Evolutionary conservation across 176 grass and related monocot genomes (phyloP), one percentile per base, ranked within the genome.

Genomic region (Oryza officinalis): DNA sequence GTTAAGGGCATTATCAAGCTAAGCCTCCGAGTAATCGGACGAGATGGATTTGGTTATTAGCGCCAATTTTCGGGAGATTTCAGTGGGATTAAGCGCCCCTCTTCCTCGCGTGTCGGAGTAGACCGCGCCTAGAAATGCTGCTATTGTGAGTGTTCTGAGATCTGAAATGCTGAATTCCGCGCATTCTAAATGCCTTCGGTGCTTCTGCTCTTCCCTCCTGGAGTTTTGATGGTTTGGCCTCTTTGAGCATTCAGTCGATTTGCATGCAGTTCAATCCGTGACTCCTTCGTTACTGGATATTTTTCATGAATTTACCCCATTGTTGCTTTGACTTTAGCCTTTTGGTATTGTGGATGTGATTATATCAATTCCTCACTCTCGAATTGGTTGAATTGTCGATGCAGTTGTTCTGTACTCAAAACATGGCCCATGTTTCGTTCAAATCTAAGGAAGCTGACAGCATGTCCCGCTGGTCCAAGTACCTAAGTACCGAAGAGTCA

Each of bases 381-480:
- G n/a, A n/a, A 76, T 4, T 12, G 46, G 57, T 33, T 81, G 70
- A 65, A 17, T 17, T 78, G 69, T 57, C 67, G 8, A 84, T 72
- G 23, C 75, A 88, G 8, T 41, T 72, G 23, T 77, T 85, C 65
- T 68, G 87, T n/a, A 52, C 65, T 8, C 61, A 92, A 82, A 80
- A 90, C 20, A 89, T 90, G 67, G 74, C 96, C 38, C 93, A 90
- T 20, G 82, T 89, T 47, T 90, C 87, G 30, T 90, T 92, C 59
- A 99, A 92, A 86, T 87, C 72, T 75, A 95, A 83, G 71, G 96
- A 98, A 13, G 86, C 77, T 86, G 93, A 96, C 30, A 76, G 79
- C 20, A 86, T 90, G 87, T 80, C 93, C 14, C 89, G 93, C 6
- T 99, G 93, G 93, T 93, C 93, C 0, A 91, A 99, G 63, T 99